Evolutionary conservation across 257 asterid genomes (phyloP), one percentile per base, ranked within the genome.

Genomic region (Gentiana dahurica): DNA sequence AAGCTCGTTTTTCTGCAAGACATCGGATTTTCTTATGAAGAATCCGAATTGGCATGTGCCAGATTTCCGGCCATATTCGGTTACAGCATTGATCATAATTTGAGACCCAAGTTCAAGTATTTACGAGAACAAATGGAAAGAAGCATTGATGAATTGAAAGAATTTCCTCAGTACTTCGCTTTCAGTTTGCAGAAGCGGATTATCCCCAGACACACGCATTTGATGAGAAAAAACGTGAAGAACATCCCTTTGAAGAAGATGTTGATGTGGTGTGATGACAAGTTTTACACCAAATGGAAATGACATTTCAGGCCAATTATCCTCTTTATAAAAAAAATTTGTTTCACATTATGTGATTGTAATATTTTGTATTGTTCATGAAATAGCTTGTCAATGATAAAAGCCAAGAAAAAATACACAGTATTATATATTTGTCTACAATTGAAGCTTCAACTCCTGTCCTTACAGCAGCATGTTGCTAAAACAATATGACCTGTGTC

Each of bases 61-160:
- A 68, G 78, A 52, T 57, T 68, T 36, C 78, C 78, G 33, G 78
- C 78, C 9, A 57, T 68, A 52, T 73, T 73, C 43, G 78, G 78
- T 24, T 68, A 68, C 35, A 65, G 74, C 43, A 64, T 60, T 34
- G 72, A 62, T 53, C 49, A 47, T 41, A 73, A 69, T 52, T 56
- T 73, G 62, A 3, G 32, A 70, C 79, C 79, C 0, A 73, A 73
- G 61, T 58, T 57, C 2, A 61, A 61, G 46, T 73, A 73, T 54
- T 62, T 73, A 57, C 71, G 60, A 36, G 39, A 36, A 39, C 61
- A 51, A 8, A 73, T 73, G 78, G 37, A 33, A 48, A 64, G 66
- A 62, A 58, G 62, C 60, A 3, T 60, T 41, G 56, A 60, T 11
- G 74, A 73, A 59, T 48, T 73, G 32, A 60, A 59, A 15, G 44